Evolutionary conservation across 495 filamentous ascomycete genomes (phyloP).

Genomic region (Neurospora tetraspora): DNA sequence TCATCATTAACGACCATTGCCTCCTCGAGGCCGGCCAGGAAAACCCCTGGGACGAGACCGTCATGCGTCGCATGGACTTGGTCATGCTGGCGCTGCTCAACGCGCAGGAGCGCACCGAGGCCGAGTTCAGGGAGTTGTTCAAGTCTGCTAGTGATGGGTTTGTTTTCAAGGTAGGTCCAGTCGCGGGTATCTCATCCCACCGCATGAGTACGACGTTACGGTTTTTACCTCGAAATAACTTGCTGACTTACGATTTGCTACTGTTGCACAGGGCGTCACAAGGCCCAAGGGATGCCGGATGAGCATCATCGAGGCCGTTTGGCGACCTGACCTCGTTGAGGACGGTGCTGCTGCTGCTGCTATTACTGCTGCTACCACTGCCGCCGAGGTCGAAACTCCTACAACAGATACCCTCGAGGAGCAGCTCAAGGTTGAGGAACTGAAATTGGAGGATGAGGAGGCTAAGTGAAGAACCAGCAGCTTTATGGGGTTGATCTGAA

Average conservation of each 20-base stretch:
- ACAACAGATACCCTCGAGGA: not conserved
- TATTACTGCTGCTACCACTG: not conserved
- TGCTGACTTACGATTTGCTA: conserved; percentile 2
- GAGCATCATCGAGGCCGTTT: conserved; percentile 42
- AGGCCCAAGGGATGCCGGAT: conserved; percentile 34
- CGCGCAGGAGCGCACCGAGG: conserved; percentile 41
- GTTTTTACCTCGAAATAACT: not conserved
- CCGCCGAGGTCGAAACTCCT: not conserved
- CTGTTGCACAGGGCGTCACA: conserved; percentile 21
- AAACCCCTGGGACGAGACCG: conserved; percentile 38
- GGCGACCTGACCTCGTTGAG: conserved; percentile 21
- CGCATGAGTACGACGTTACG: not conserved
- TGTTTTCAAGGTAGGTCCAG: conserved; percentile 29
- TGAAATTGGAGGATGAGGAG: not conserved
- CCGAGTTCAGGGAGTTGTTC: conserved; percentile 41
- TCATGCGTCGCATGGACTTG: conserved; percentile 46
- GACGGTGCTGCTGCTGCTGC: not conserved
- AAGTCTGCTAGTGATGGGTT: conserved; percentile 31
- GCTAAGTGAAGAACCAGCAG: not conserved
- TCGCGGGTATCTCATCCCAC: not conserved
- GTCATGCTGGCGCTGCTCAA: conserved; percentile 47
- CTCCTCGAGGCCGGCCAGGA: conserved; percentile 33
- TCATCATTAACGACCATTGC: conserved; percentile 46
- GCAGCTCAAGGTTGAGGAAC: not conserved
- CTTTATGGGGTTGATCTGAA: not conserved